A percentile compares a stretch with the other conserved stretches of the same genome.
phyloP scores from a whole-genome alignment of 805 yeast genomes.

The Suhomyces prunicola region DNA sequence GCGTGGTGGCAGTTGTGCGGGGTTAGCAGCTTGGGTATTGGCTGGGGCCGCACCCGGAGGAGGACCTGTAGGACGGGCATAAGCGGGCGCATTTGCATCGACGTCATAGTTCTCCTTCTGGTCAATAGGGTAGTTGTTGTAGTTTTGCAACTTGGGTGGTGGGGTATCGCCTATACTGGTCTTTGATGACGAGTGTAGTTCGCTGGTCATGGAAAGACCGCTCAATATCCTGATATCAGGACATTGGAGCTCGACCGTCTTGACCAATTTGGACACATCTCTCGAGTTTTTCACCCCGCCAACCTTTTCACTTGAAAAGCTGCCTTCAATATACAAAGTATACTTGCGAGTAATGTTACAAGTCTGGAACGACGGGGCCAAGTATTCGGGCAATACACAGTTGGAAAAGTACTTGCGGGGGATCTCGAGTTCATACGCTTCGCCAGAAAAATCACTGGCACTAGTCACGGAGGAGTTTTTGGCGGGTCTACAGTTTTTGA shows the following conservation, averaged over 20 bases:
- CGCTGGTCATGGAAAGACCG: constrained; percentile 27
- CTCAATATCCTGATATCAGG: constrained; percentile 33
- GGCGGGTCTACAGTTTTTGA: constrained; percentile 30
- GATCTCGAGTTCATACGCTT: constrained; percentile 42
- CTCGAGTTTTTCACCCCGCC: constrained; percentile 12
- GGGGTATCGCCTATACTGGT: constrained; percentile 11
- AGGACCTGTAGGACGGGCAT: constrained; percentile 1
- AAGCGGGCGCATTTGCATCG: neutral
- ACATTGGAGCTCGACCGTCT: constrained; percentile 28
- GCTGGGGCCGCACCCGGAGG: neutral
- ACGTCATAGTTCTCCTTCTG: neutral
- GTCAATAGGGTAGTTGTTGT: neutral
- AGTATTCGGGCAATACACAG: constrained; percentile 44
- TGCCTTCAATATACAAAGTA: constrained; percentile 30
- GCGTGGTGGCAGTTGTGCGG: neutral
- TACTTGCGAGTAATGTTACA: constrained; percentile 55
- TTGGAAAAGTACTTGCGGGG: constrained; percentile 38
- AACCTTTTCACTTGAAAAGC: constrained; percentile 24
- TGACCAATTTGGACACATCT: constrained; percentile 20
- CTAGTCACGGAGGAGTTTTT: constrained; percentile 20
- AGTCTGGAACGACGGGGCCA: constrained; percentile 53
- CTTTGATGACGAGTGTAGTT: constrained; percentile 23
- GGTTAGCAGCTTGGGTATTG: neutral
- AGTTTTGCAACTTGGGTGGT: neutral
- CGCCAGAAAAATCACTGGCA: constrained; percentile 4